phyloP scores from a whole-genome alignment of 176 grass and related monocot genomes.

The Musa acuminata region DNA sequence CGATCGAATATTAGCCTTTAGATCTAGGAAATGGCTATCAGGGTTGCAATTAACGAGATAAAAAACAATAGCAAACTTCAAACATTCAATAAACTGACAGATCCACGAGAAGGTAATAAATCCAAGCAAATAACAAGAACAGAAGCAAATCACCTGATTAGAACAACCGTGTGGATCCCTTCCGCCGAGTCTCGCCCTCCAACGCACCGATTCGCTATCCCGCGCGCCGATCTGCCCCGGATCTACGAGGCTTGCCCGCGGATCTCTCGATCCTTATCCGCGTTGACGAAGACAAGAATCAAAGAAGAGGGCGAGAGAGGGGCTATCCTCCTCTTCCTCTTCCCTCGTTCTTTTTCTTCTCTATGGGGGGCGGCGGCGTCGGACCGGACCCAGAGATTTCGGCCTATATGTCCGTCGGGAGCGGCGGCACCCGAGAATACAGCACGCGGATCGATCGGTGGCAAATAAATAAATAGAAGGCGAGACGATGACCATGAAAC shows the following conservation, averaged over 20 bases:
- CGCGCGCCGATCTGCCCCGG: background rate
- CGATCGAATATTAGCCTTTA: background rate
- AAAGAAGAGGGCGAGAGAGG: background rate
- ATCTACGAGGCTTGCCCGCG: background rate
- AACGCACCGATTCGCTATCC: background rate
- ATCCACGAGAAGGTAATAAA: background rate
- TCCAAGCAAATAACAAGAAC: background rate
- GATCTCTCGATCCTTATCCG: background rate
- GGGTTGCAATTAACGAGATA: background rate
- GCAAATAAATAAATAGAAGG: background rate
- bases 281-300: background rate
- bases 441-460: background rate
- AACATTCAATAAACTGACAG: background rate
- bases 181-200: background rate
- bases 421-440: background rate
- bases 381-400: background rate
- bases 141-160: background rate
- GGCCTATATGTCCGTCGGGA: background rate
- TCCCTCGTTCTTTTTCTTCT: no score
- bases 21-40: background rate
- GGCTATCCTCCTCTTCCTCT: background rate
- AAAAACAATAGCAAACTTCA: background rate
- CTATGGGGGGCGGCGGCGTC: no score
- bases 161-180: background rate
- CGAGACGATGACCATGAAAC: background rate